Base-by-base conservation (phyloP, 257 asterid species). In the Solanum arcanum region DNA sequence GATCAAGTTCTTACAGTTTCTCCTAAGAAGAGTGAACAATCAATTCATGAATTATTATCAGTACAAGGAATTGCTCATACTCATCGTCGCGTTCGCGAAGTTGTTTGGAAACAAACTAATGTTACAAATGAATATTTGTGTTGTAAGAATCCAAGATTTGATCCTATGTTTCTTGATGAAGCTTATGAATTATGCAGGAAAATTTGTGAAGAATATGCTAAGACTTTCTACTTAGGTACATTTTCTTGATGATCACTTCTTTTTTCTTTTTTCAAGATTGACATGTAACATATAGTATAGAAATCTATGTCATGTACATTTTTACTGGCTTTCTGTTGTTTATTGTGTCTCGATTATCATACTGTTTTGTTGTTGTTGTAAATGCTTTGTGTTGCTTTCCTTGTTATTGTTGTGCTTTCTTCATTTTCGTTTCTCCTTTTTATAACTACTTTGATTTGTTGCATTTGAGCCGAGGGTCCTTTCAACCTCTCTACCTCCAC, bases 121-220 rank as follows among this genome's bases (percentile, higher is more conserved):
- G 87, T 75, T 9, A 11, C 66, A 31, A 85, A 72, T n/a, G 89
- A 52, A 52, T 0, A 83, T 73, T 66, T 47, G 44, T 70, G 77
- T 69, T 44, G 84, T 56, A 35, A 73, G 31, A 92, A 69, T 76
- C 91, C 93, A 31, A 87, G 52, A 70, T 94, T 92, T 87, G 70
- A 86, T 86, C 96, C 96, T 0, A 6, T 81, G 92, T 94, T 95
- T 86, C 97, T 94, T 88, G 94, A 93, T 59, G 97, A 95, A 87
- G 91, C 95, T 2, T 95, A 95, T 86, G 91, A 89, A 18, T 86
- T 94, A 87, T 95, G 97, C 92, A 93, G 91, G 86, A 94, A 91
- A n/a, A 89, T 95, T 46, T 95, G 98, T 91, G 94, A 92, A 47
- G 98, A 94, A 90, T 92, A 94, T 91, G 98, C 98, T 10, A 95